These are phyloP conservation scores for Brassica incana DNA, from an alignment of 345 rosid species.

Conservation along the genomic window DNA sequence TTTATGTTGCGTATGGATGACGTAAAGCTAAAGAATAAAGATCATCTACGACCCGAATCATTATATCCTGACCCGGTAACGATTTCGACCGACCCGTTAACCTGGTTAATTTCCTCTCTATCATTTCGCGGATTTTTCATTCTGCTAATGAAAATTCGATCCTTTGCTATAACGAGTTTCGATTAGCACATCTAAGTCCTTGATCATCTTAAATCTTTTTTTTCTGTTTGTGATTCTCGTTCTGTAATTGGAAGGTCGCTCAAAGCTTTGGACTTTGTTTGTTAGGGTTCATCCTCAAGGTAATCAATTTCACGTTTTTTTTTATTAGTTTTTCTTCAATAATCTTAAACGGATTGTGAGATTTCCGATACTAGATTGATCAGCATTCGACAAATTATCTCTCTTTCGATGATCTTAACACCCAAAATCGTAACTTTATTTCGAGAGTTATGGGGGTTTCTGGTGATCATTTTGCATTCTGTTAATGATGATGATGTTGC, in stretches of 20 bases:
- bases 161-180: background rate
- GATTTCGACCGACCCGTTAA: constrained; percentile 23
- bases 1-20: no score
- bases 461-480: background rate
- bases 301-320: background rate
- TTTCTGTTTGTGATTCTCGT: constrained; percentile 1
- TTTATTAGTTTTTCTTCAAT: background rate
- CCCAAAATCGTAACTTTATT: background rate
- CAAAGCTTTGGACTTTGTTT: background rate
- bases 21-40: background rate
- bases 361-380: background rate
- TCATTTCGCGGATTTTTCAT: background rate
- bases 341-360: background rate
- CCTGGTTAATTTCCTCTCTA: background rate
- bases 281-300: constrained; percentile 28
- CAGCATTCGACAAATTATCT: background rate
- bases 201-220: background rate
- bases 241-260: constrained; percentile 14
- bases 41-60: constrained; percentile 13
- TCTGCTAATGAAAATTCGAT: constrained; percentile 1
- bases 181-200: constrained; percentile 1
- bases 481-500: background rate
- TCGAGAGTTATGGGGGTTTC: background rate
- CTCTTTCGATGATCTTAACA: background rate
- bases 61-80: constrained; percentile 23